Evolutionary conservation across 441 rosid species (phyloP), one percentile per base, ranked within the genome.

Genomic region (Croton setiger): DNA sequence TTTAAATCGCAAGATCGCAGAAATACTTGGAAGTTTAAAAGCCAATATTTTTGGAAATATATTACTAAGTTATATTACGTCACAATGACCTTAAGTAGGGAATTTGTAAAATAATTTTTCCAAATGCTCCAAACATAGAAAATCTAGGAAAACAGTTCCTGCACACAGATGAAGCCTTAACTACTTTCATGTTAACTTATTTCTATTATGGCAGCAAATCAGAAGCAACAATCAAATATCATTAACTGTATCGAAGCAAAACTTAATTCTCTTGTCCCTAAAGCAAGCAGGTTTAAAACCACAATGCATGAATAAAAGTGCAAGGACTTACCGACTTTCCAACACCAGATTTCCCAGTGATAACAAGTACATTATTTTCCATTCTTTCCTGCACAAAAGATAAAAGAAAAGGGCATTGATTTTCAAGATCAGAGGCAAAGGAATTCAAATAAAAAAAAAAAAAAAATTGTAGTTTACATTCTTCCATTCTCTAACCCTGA

Each of bases 301-400:
- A 27, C 63, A 49, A 49, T 14, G 47, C 31, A 35, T 45, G 61
- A 67, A 49, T 37, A 31, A 41, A 60, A 27, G 44, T 64, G 64
- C 44, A 54, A 81, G 33, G 60, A 80, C 96, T 71, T 80, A 89
- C 92, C 76, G 98, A 90, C 84, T 90, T 94, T 73, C 98, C 98
- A 52, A 85, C 87, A 65, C 99, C 99, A 76, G 99, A 86, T 80
- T 76, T 87, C 56, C 99, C 99, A 58, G 83, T 80, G 78, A 90
- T 70, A 66, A 91, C 73, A 57, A 94, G 85, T 67, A 84, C 96
- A 70, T 81, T 73, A 69, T 79, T 80, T 64, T 68, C 67, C 49
- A 55, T 49, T 45, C 73, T 81, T 60, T 71, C 81, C 92, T 90
- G 87, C 45, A 71, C 55, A 61, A 66, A 61, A 39, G 8, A 21